Conservation (phyloP, 108 stramenopile genomes). For the Nitzschia palea region DNA sequence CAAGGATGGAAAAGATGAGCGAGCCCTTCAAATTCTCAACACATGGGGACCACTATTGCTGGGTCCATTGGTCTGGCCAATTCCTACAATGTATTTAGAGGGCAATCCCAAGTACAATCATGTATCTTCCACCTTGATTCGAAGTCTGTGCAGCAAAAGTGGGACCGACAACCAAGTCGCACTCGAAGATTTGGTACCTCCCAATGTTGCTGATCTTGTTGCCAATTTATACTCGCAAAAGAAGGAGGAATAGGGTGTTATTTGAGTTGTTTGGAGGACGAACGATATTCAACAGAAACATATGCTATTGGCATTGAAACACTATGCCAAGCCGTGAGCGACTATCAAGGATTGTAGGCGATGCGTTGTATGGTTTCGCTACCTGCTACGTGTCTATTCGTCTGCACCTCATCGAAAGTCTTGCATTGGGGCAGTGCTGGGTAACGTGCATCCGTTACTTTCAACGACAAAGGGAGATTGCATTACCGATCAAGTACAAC, state of each 20-base stretch:
- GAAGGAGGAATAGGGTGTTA: not conserved
- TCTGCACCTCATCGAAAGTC: no score
- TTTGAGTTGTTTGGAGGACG: no score
- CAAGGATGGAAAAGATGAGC: constrained; percentile 79
- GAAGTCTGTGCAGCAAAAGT: constrained; percentile 47
- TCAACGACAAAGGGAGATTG: no score
- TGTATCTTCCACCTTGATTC: constrained; percentile 73
- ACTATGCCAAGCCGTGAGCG: no score
- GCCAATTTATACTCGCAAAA: constrained; percentile 8
- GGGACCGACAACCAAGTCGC: constrained; percentile 3
- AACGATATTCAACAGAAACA: no score
- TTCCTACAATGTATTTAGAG: constrained; percentile 70
- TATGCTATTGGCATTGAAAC: no score
- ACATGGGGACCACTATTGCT: constrained; percentile 63
- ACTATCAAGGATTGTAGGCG: no score
- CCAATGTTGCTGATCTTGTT: constrained; percentile 7
- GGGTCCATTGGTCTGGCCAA: constrained; percentile 63
- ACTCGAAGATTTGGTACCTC: constrained; percentile 9
- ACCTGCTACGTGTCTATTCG: no score
- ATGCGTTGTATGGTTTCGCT: no score
- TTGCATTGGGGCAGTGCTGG: no score
- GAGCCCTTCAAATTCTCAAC: constrained; percentile 65
- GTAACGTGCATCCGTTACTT: no score
- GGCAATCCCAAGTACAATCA: constrained; percentile 81
- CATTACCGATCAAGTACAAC: no score